Conservation (phyloP, 495 filamentous ascomycete species). For the Xylaria scruposa region DNA sequence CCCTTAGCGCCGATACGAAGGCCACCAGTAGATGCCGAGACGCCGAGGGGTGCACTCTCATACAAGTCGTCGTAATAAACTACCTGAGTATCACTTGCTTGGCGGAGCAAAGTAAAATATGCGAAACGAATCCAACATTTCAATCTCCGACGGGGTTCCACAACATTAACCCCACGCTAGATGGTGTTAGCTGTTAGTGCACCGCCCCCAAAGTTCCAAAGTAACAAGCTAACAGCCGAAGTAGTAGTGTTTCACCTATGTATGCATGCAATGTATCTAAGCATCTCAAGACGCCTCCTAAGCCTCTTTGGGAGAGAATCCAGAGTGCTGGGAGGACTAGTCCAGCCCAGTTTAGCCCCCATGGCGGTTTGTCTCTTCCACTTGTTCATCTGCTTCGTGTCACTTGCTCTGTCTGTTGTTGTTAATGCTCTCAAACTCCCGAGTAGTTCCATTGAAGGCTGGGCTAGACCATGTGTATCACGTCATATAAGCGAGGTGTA, state of each 20-base stretch:
- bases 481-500: not conserved
- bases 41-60: not conserved
- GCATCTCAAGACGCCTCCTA: not conserved
- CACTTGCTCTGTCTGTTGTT: too few species aligned
- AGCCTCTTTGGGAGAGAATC: constrained; percentile 15
- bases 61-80: not conserved
- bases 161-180: not conserved
- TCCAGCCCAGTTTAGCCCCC: not conserved
- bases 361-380: not conserved
- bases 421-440: not conserved
- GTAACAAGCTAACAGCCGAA: not conserved
- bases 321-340: constrained; percentile 19
- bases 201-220: not conserved
- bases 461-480: not conserved
- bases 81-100: not conserved
- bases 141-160: constrained; percentile 20
- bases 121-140: not conserved
- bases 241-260: not conserved
- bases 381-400: not conserved
- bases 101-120: not conserved
- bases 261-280: constrained; percentile 1
- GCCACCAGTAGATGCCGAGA: not conserved
- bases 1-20: not conserved
- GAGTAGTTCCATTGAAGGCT: not conserved
- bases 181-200: not conserved